Evolutionary conservation across 164 flowering plant species (phyloP).

Genomic region (Vitis rotundifolia): DNA sequence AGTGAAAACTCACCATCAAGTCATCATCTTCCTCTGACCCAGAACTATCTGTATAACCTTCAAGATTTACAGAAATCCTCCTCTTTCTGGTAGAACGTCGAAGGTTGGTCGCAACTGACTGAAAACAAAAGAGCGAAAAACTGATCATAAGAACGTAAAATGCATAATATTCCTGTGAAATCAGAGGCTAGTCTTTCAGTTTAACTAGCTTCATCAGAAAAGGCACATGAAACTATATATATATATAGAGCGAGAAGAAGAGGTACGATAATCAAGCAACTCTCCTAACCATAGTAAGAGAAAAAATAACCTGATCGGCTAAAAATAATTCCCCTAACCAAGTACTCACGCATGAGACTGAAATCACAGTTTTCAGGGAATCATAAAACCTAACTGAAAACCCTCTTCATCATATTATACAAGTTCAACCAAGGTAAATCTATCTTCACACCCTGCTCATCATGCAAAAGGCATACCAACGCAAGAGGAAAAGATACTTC

Average conservation of each 20-base stretch:
- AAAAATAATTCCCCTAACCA: too few relatives aligned
- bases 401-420: too few relatives aligned
- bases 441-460: too few relatives aligned
- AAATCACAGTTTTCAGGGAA: too few relatives aligned
- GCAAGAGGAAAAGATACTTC: too few relatives aligned
- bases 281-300: too few relatives aligned
- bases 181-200: not conserved
- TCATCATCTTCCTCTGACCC: constrained; percentile 73
- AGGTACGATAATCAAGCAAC: too few relatives aligned
- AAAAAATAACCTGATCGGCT: too few relatives aligned
- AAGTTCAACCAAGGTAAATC: too few relatives aligned
- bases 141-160: not conserved
- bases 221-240: not conserved
- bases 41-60: constrained; percentile 78
- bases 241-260: too few relatives aligned
- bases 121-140: constrained; percentile 19
- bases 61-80: constrained; percentile 63
- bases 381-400: not conserved
- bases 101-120: constrained; percentile 69
- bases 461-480: too few relatives aligned
- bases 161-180: not conserved
- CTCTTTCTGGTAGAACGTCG: constrained; percentile 95
- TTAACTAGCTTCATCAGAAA: not conserved
- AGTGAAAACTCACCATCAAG: constrained; percentile 71
- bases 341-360: too few relatives aligned